Conservation (phyloP, 257 asterid species). For the Solanum piurae region DNA sequence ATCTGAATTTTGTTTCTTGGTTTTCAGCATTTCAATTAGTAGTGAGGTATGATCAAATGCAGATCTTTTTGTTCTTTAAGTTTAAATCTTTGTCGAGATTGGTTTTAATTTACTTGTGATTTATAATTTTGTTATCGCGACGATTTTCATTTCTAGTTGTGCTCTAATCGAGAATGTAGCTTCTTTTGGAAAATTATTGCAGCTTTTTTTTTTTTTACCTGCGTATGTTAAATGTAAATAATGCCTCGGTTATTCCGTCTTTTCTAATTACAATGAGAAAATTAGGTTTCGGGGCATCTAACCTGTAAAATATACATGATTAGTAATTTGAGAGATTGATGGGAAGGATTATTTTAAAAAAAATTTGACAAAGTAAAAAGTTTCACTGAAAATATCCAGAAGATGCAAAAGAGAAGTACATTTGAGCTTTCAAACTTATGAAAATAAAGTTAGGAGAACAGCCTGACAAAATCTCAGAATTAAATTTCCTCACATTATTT, state of each 20-base stretch:
- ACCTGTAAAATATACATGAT: not conserved
- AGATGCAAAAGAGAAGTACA: not conserved
- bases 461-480: not conserved
- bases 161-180: not conserved
- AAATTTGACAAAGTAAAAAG: not conserved
- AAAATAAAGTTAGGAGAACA: not conserved
- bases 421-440: not conserved
- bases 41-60: not conserved
- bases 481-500: not conserved
- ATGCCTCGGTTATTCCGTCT: not conserved
- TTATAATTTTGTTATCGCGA: not conserved
- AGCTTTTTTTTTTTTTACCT: not conserved
- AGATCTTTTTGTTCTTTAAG: not conserved
- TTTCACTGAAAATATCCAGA: not conserved
- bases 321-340: not conserved
- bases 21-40: not conserved
- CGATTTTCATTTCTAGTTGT: not conserved
- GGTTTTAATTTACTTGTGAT: not conserved
- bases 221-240: not conserved
- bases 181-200: not conserved
- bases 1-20: not conserved
- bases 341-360: not conserved
- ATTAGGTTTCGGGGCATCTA: not conserved
- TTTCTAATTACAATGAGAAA: not conserved
- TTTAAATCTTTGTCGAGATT: not conserved